A percentile compares a stretch with the other conserved stretches of the same genome.
These are phyloP conservation scores for Filosporella fistucella DNA, from an alignment of 495 filamentous ascomycete species.

Conservation along the genomic window DNA sequence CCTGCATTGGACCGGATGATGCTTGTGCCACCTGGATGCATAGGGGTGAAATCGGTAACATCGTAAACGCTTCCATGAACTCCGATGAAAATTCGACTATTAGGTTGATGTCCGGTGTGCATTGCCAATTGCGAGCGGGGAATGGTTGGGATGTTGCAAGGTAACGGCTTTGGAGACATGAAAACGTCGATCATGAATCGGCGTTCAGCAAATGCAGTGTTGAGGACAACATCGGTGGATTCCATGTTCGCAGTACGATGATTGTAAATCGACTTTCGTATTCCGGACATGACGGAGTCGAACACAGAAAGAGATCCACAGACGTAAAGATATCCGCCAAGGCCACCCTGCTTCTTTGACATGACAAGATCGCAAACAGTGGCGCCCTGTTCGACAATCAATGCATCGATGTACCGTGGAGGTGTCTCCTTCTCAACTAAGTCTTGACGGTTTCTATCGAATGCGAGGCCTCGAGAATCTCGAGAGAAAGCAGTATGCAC, in stretches of 20 bases:
- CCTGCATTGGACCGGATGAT: slow-evolving; percentile 30
- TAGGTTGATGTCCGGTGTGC: slow-evolving; percentile 28
- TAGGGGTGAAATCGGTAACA: slow-evolving; percentile 30
- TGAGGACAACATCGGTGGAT: slow-evolving; percentile 24
- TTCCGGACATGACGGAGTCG: slow-evolving; percentile 30
- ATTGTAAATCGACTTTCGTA: slow-evolving; percentile 29
- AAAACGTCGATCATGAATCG: slow-evolving; percentile 35
- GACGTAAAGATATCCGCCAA: slow-evolving; percentile 31
- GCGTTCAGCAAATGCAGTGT: slow-evolving; percentile 30
- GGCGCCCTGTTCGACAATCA: slow-evolving; percentile 28
- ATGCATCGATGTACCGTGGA: slow-evolving; percentile 29
- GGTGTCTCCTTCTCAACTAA: slow-evolving; percentile 28
- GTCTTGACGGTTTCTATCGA: slow-evolving; percentile 22
- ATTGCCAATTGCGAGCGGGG: slow-evolving; percentile 25
- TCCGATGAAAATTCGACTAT: slow-evolving; percentile 29
- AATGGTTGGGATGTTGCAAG: slow-evolving; percentile 25
- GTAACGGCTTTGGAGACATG: slow-evolving; percentile 29
- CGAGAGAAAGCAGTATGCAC: slow-evolving; percentile 30
- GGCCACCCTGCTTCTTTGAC: slow-evolving; percentile 31
- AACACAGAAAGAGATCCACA: slow-evolving; percentile 32
- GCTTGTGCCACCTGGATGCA: slow-evolving; percentile 29
- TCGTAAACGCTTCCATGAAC: slow-evolving; percentile 33
- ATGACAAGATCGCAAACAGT: slow-evolving; percentile 31
- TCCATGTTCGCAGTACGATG: slow-evolving; percentile 23
- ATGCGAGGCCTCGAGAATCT: slow-evolving; percentile 25